Base-by-base conservation (phyloP, 305 asterid genomes). In the Withania somnifera region DNA sequence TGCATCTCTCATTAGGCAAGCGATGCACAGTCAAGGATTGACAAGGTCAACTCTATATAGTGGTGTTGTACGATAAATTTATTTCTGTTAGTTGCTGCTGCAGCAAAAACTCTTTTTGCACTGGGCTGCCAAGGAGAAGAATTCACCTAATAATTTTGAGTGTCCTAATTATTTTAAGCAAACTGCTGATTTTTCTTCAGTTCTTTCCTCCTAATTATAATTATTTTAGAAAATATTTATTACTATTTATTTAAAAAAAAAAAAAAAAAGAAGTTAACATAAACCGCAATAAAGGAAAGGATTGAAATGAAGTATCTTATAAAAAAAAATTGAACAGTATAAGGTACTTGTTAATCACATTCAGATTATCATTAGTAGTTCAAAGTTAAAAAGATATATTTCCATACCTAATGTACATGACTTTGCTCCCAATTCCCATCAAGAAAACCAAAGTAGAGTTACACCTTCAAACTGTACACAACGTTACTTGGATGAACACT, bases 11-110 rank as follows among this genome's bases (percentile, higher is more conserved):
- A 93, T 87, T 11, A 84, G 98, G 87, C 85, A 78, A 77, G 88
- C 81, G 8, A 89, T 95, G 91, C 89, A 50, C 10, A 85, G 77
- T 50, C 88, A 67, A 14, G 86, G 88, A 38, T 87, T 96, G 79
- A 80, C 81, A 14, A 90, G 97, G 81, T 90, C 93, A 38, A 95
- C 94, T 2, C 98, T 97, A 79, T 93, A 91, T 78, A 96, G 98
- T 82, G 95, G 97, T 60, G 89, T 95, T 50, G 45, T 85, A 64
- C 90, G 77, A 88, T 84, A 42, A 32, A 30, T 61, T 60, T 38
- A 36, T 56, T n/a, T 40, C 52, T 52, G 40, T 56, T 32, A n/a
- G 45, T 19, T 34, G 60, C 36, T 24, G 79, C 24, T 24, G 40
- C 58, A 45, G 58, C 54, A 45, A 15, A 24, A 8, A 2, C 7